Evolutionary conservation across 139 green algal genomes (phyloP), one percentile per base, ranked within the genome.

Genomic region (Chloropicon primus): DNA sequence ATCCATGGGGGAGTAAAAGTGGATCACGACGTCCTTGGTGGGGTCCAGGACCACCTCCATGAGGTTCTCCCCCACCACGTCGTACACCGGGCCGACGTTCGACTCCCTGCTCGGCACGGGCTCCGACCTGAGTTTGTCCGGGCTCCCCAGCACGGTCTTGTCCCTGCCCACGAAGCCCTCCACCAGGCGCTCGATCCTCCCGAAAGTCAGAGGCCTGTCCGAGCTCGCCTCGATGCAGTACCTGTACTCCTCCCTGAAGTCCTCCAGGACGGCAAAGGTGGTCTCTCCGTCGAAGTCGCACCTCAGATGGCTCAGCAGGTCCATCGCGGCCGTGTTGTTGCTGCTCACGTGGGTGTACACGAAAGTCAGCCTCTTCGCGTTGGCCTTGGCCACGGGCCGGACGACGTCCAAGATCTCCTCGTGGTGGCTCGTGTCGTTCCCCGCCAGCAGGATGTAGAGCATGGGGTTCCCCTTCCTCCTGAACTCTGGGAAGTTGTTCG

Each of bases 1-100:
- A 28, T 81, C 78, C 23, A 81, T 24, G 25, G 78, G 23, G 10
- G 78, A 28, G 73, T 81, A 81, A 27, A 81, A 81, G 28, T 77
- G 72, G 22, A 81, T 71, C 24, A 81, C 78, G n/a, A 78, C 72
- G 28, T 81, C 78, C 24, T 75, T 23, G 1, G 1, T 26, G n/a
- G n/a, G 22, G 72, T 81, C 73, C 78, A 81, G 74, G 22, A 77
- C 73, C 17, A 28, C 25, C 28, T 74, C n/a, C 22, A 78, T 26
- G 10, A 81, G 25, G 53, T 75, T 81, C 72, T 77, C 72, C n/a
- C 72, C 78, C 29, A 81, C 78, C 3, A 78, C 72, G 10, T 75
- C 25, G 72, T 62, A 81, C 23, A 81, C 26, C 3, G 78, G 78
- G 3, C 78, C 78, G 1, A 53, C 25, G 73, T 81, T 75, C 23